A percentile compares a stretch with the other conserved stretches of the same genome.
phyloP scores from a whole-genome alignment of 2,329 filamentous ascomycete genomes.

The Plenodomus tracheiphilus region DNA sequence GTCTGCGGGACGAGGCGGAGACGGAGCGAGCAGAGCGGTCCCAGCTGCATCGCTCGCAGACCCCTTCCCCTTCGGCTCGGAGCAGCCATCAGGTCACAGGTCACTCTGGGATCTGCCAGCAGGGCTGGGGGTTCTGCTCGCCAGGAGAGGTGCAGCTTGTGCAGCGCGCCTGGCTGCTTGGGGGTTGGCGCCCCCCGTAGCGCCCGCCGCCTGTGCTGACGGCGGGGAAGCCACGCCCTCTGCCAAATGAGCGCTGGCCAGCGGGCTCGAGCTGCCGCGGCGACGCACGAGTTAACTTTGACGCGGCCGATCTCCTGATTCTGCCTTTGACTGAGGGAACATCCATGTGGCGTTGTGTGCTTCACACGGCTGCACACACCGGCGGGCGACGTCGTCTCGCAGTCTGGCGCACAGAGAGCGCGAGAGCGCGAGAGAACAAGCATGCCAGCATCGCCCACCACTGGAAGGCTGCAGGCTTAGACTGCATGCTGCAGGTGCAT shows the following conservation, averaged over 20 bases:
- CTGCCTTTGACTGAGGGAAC: too few species aligned
- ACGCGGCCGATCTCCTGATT: neutral
- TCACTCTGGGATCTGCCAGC: slow-evolving; percentile 17
- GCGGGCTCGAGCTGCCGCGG: slow-evolving; percentile 3
- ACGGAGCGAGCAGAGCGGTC: slow-evolving; percentile 12
- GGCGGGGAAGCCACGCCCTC: slow-evolving; percentile 15
- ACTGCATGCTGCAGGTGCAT: neutral
- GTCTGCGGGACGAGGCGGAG: slow-evolving; percentile 14
- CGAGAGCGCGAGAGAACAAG: too few species aligned
- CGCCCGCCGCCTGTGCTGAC: slow-evolving; percentile 16
- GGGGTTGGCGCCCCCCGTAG: slow-evolving; percentile 16
- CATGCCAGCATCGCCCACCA: neutral
- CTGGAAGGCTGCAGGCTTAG: neutral
- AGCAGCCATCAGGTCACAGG: slow-evolving; percentile 24
- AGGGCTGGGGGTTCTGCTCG: slow-evolving; percentile 22
- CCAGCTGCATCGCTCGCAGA: slow-evolving; percentile 1
- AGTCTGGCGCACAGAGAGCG: neutral
- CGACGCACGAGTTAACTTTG: slow-evolving; percentile 13
- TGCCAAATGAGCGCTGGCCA: neutral
- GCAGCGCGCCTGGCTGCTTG: slow-evolving; percentile 14
- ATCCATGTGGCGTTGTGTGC: neutral
- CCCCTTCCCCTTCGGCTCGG: slow-evolving; percentile 13
- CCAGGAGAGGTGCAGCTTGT: slow-evolving; percentile 23
- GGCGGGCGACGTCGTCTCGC: neutral
- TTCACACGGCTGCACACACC: too few species aligned